Conservation (phyloP, 106 monocot species). For the Phalaenopsis equestris region DNA sequence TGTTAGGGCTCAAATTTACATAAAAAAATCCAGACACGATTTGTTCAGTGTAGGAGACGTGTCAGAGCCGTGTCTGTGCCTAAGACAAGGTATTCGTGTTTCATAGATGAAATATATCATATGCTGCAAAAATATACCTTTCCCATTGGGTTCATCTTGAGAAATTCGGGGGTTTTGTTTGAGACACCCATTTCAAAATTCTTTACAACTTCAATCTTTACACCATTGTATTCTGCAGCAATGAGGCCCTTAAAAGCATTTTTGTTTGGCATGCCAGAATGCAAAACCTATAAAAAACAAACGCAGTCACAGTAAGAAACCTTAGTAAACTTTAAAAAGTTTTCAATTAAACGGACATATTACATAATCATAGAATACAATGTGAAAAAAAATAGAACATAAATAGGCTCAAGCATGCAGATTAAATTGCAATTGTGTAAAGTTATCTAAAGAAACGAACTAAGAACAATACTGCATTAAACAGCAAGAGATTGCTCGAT, state of each 20-base stretch:
- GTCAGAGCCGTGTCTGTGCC: too few species aligned
- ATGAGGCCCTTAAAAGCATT: constrained; percentile 79
- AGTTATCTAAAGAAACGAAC: not conserved
- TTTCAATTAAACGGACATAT: too few species aligned
- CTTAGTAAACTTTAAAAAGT: not conserved
- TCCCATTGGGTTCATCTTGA: constrained; percentile 81
- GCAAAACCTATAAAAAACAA: constrained; percentile 31
- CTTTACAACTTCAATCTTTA: constrained; percentile 51
- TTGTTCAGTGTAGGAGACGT: too few species aligned
- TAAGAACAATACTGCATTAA: too few species aligned
- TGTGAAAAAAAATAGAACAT: not conserved
- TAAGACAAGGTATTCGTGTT: too few species aligned
- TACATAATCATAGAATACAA: too few species aligned
- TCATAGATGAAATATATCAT: too few species aligned
- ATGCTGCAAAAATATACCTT: constrained; percentile 34
- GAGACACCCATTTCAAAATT: constrained; percentile 81
- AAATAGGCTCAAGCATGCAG: not conserved
- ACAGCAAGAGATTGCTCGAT: too few species aligned
- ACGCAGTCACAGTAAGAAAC: not conserved
- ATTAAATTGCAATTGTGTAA: not conserved
- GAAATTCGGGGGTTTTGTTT: constrained; percentile 77
- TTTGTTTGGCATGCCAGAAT: constrained; percentile 47
- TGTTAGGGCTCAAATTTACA: too few species aligned
- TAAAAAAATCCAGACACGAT: too few species aligned
- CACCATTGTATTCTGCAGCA: constrained; percentile 70